phyloP scores from a whole-genome alignment of 495 filamentous ascomycete genomes.

The Penicillium atrosanguineum region DNA sequence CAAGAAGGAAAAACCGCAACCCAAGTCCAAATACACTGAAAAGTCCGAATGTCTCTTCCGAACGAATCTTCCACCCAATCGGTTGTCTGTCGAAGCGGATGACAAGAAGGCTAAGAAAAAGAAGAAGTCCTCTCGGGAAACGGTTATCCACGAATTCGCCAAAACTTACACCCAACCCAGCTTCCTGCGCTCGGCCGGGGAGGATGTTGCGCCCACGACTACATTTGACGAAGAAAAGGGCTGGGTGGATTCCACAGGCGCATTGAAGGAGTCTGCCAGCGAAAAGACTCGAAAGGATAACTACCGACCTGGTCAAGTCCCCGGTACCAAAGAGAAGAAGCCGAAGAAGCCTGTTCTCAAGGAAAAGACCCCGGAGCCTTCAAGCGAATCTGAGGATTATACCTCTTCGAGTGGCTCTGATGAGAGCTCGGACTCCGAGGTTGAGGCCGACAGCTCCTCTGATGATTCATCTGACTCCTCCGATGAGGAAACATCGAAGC shows the following conservation, averaged over 20 bases:
- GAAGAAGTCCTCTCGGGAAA: constrained; percentile 52
- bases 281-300: constrained; percentile 33
- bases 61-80: constrained; percentile 69
- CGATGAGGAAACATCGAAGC: constrained; percentile 14
- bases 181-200: constrained; percentile 58
- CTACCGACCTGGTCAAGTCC: constrained; percentile 34
- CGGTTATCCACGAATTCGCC: constrained; percentile 76
- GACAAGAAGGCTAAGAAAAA: constrained; percentile 49
- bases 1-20: constrained; percentile 56
- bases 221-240: constrained; percentile 68
- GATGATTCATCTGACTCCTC: constrained; percentile 25
- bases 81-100: constrained; percentile 25
- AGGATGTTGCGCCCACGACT: constrained; percentile 32
- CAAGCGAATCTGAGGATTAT: constrained; percentile 40
- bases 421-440: constrained; percentile 29
- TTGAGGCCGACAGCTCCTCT: constrained; percentile 21
- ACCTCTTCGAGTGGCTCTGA: constrained; percentile 47
- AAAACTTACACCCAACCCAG: constrained; percentile 74
- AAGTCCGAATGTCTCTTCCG: constrained; percentile 78
- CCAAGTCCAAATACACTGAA: constrained; percentile 75
- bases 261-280: constrained; percentile 61
- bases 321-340: constrained; percentile 39
- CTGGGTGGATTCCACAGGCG: constrained; percentile 80
- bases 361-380: constrained; percentile 15
- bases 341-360: constrained; percentile 7